These are phyloP conservation scores for Xerophyta viscosa DNA, from an alignment of 106 monocot species.

Conservation along the genomic window DNA sequence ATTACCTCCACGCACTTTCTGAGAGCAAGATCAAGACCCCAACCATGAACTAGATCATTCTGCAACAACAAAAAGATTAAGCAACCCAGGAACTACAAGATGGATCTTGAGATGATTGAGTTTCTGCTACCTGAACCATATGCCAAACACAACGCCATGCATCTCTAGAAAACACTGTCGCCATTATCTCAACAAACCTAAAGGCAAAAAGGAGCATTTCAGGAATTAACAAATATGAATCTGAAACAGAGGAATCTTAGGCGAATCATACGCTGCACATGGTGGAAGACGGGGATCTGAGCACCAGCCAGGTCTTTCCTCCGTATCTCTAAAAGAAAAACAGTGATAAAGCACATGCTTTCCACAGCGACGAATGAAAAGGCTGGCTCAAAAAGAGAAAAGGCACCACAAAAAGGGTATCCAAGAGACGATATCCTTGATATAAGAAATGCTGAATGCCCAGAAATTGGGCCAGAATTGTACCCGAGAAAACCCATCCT, in stretches of 20 bases:
- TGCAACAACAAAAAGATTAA: neutral
- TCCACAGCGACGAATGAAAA: neutral
- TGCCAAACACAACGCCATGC: constrained; percentile 14
- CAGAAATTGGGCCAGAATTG: no score
- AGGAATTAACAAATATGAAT: no score
- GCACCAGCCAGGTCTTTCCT: constrained; percentile 11
- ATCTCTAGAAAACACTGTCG: constrained; percentile 8
- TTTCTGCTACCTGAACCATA: constrained; percentile 9
- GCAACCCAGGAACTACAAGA: neutral
- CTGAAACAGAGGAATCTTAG: no score
- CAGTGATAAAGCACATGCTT: neutral
- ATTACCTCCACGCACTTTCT: constrained; percentile 10
- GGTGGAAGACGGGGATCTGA: constrained; percentile 7
- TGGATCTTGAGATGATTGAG: no score
- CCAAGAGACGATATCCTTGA: neutral
- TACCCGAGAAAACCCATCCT: no score
- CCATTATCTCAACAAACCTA: constrained; percentile 14
- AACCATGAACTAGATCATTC: constrained; percentile 10
- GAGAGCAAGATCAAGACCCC: constrained; percentile 14
- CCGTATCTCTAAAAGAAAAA: constrained; percentile 1
- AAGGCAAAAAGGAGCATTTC: no score
- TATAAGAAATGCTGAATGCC: no score
- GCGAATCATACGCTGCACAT: constrained; percentile 5
- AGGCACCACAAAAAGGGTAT: neutral
- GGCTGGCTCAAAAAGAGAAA: neutral